These are phyloP conservation scores for Rhodotorula paludigena DNA, from an alignment of 768 basidiomycete species.

Conservation along the genomic window DNA sequence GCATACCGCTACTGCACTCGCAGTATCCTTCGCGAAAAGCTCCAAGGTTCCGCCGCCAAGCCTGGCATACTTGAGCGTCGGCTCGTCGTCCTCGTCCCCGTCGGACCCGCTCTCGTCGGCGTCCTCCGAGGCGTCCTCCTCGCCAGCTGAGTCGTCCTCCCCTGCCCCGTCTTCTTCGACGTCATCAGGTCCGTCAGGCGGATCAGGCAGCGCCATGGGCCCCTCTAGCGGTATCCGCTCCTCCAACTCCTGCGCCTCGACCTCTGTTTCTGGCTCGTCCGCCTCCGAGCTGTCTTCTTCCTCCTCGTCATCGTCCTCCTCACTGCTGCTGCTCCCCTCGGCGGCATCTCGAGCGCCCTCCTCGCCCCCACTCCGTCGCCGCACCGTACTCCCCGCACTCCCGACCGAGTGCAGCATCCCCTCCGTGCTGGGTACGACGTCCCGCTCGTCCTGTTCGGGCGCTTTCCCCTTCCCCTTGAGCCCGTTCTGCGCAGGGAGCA, in stretches of 20 bases:
- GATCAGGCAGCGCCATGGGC: neutral
- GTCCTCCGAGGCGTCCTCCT: constrained; percentile 39
- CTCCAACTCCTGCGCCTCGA: no score
- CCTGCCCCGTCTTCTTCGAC: neutral
- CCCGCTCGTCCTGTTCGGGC: constrained; percentile 16
- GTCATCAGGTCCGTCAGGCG: neutral
- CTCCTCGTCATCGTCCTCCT: no score
- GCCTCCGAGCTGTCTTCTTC: no score
- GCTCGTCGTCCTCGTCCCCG: constrained; percentile 66
- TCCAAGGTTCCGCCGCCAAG: constrained; percentile 67
- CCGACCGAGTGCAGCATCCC: neutral
- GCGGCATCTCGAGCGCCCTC: no score
- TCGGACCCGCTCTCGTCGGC: constrained; percentile 56
- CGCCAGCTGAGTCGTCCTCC: constrained; percentile 3
- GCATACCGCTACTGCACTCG: constrained; percentile 72
- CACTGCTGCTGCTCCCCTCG: no score
- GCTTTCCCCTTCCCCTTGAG: constrained; percentile 12
- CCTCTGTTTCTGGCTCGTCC: no score
- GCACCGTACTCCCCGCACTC: no score
- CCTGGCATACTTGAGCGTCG: constrained; percentile 82
- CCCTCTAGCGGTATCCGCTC: neutral
- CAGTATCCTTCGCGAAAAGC: constrained; percentile 80
- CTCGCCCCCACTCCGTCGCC: no score
- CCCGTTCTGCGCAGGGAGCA: neutral
- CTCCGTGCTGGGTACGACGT: constrained; percentile 19